Base-by-base conservation (phyloP, 139 green algal genomes). In the Microglena sp. region DNA sequence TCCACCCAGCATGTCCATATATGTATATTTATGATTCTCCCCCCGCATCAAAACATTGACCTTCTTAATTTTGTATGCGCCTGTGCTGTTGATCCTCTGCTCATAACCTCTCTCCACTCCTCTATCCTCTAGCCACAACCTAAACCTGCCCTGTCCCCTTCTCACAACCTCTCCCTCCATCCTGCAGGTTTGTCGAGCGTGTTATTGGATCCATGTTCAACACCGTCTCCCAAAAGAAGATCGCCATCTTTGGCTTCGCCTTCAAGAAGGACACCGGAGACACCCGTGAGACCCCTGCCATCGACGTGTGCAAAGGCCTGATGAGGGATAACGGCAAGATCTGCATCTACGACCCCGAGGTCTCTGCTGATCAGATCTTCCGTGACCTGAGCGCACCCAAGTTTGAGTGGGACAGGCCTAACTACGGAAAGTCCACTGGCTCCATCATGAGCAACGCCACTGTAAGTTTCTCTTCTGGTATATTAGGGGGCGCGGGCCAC, bases 201-300 rank as follows among this genome's bases (percentile, higher is more conserved):
- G 81, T 99, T 33, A 91, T 99, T 56, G 74, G 74, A 29, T 79
- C 87, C 62, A 97, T 99, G 94, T 99, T 99, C 88, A 99, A 99
- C 87, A 99, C 94, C 28, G 90, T 99, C 45, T 80, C 70, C 2
- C 81, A 84, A 63, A 99, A 99, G 87, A 90, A 88, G 68, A 94
- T 99, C 55, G 86, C 87, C 24, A 75, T 99, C 32, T 80, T 95
- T n/a, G 94, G 94, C 60, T 99, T 99, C 77, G 94, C 94, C 24
- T 99, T 99, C 88, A 99, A 99, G 82, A 99, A 97, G 83, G 88
- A 92, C 72, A 90, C 82, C 1, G 77, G 83, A 7, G 94, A 99
- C 81, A 99, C 94, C 1, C 87, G 94, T 62, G 94, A 99, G 81
- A 98, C 94, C 0, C 92, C 94, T 5, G 94, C 94, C 40, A 97